phyloP scores from a whole-genome alignment of 192 early-diverging fungal genomes.

The Dimargaris verticillata region DNA sequence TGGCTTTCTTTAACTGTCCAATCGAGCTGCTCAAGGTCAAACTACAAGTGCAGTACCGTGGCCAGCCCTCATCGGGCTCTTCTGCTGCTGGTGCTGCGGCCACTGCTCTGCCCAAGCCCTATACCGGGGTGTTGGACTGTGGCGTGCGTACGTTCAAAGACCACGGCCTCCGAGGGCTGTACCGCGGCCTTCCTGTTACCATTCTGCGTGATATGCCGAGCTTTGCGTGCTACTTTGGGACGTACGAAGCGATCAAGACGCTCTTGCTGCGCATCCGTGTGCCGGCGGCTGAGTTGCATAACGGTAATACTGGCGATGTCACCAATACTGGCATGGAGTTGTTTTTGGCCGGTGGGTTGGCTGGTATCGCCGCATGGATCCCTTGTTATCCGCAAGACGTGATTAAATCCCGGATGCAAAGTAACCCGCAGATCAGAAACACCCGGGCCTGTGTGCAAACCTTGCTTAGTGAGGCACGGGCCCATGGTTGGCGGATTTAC shows the following conservation, averaged over 20 bases:
- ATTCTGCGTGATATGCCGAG: conserved; percentile 21
- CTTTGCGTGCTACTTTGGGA: conserved; percentile 25
- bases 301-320: neutral
- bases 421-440: conserved; percentile 14
- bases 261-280: neutral
- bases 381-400: conserved; percentile 47
- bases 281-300: neutral
- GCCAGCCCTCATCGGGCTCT: too few species aligned
- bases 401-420: conserved; percentile 45
- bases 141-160: conserved; percentile 9
- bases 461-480: conserved; percentile 20
- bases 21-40: conserved; percentile 54
- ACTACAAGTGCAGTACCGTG: conserved; percentile 46
- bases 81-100: neutral
- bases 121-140: conserved; percentile 16
- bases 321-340: conserved; percentile 15
- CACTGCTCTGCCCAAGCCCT: neutral
- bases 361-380: conserved; percentile 22
- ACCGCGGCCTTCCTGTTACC: conserved; percentile 22
- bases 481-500: conserved; percentile 22
- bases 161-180: conserved; percentile 18
- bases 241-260: conserved; percentile 11
- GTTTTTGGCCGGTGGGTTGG: conserved; percentile 23
- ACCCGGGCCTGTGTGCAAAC: neutral
- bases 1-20: conserved; percentile 53